Conservation (phyloP, 2,329 filamentous ascomycete genomes). For the Colletotrichum scovillei region DNA sequence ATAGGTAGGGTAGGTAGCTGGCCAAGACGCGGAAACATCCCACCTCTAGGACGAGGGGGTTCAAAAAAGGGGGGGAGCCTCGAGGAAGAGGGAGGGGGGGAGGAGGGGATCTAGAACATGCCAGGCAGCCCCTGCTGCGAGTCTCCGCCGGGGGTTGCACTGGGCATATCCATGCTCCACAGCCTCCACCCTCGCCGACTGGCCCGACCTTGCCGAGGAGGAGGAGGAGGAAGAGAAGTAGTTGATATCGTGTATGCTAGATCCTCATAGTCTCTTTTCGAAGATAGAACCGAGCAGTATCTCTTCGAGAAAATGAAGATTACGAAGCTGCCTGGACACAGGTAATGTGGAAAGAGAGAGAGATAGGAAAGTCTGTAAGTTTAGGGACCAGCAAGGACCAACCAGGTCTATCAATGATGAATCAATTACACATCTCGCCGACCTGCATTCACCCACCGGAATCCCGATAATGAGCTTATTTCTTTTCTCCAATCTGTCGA, state of each 20-base stretch:
- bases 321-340: neutral
- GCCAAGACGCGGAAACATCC: neutral
- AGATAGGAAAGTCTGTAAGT: neutral
- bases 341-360: no score
- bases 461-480: constrained; percentile 3
- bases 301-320: neutral
- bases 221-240: neutral
- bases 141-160: neutral
- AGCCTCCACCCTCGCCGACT: neutral
- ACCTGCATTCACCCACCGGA: constrained; percentile 4
- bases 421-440: neutral
- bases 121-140: constrained; percentile 18
- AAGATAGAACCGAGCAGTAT: no score
- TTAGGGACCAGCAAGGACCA: neutral
- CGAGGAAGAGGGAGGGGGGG: no score
- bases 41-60: neutral
- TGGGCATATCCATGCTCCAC: neutral
- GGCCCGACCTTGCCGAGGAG: constrained; percentile 6
- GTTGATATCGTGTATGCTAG: neutral
- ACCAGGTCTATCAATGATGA: neutral
- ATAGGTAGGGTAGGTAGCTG: neutral
- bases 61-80: neutral
- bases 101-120: neutral
- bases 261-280: no score
- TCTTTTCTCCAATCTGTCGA: neutral